Base-by-base conservation (phyloP, 257 asterid genomes). In the Agastache rugosa region DNA sequence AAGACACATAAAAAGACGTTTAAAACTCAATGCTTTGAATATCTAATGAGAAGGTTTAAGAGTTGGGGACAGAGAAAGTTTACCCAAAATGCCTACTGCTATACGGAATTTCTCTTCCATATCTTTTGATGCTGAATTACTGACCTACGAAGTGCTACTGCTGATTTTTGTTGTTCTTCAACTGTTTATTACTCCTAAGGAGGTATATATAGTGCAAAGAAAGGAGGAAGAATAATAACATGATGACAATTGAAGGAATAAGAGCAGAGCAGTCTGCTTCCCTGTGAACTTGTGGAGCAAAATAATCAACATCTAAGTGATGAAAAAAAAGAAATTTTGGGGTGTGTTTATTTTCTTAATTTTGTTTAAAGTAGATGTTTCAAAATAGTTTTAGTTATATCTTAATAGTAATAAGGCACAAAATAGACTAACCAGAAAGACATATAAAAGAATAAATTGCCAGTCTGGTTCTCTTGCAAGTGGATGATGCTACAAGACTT, bases 51-150 rank as follows among this genome's bases (percentile, higher is more conserved):
- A 64, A 81, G 17, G 53, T 55, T 54, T 17, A 16, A 2, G 19
- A 15, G 55, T 41, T 9, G 4, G 16, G 47, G 4, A n/a, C 11
- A 6, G 35, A 29, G 29, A 37, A 39, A 23, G 14, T 51, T 12
- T 84, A 88, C 97, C 97, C 82, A 87, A 67, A 47, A 90, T 35
- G 82, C 97, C 97, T 2, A 83, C 84, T 53, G 92, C 90, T 75
- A 92, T 74, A 55, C 91, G 96, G 75, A 92, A 44, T 64, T 72
- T 83, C 72, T 87, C 90, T 60, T 83, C 92, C 97, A 91, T 87
- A 53, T 58, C 53, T 54, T 76, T 31, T 44, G 78, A 69, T 59
- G 72, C 22, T 22, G 63, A 66, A 47, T 41, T 34, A 31, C 62
- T 34, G 64, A 34, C 42, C 39, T 55, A n/a, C 20, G 29, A 53